phyloP scores from a whole-genome alignment of 306 rosid species.

The Pachyrhizus erosus region DNA sequence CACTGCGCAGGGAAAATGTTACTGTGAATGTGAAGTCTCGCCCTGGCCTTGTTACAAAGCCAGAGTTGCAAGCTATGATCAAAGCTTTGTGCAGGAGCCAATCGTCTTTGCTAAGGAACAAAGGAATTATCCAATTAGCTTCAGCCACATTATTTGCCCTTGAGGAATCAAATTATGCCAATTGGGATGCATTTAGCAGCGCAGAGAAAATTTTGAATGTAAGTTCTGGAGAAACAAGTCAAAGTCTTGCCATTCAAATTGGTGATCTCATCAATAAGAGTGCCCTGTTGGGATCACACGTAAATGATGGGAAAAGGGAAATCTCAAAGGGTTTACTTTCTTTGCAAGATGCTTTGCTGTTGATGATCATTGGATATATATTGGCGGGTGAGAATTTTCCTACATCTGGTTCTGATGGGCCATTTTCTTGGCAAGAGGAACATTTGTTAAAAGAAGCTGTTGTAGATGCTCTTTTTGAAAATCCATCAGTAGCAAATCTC shows the following conservation, averaged over 20 bases:
- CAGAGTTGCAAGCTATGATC: constrained; percentile 77
- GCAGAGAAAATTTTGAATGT: constrained; percentile 74
- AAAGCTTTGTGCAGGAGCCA: constrained; percentile 78
- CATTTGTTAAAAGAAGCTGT: constrained; percentile 83
- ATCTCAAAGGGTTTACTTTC: constrained; percentile 69
- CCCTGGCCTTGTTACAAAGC: constrained; percentile 65
- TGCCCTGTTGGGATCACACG: constrained; percentile 67
- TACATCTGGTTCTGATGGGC: constrained; percentile 86
- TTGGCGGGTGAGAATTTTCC: constrained; percentile 93
- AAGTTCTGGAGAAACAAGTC: constrained; percentile 90
- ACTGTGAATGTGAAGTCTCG: constrained; percentile 69
- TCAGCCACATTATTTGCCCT: constrained; percentile 74
- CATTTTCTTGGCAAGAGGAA: constrained; percentile 99
- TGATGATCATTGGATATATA: constrained; percentile 80
- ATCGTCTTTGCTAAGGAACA: constrained; percentile 73
- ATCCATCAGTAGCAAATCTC: constrained; percentile 69
- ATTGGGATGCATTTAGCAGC: constrained; percentile 86
- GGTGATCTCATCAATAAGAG: constrained; percentile 83
- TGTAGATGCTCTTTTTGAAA: constrained; percentile 84
- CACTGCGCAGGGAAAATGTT: constrained; percentile 67
- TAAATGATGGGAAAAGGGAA: constrained; percentile 57
- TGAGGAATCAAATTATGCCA: constrained; percentile 68
- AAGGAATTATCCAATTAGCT: constrained; percentile 91
- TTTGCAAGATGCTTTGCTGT: constrained; percentile 81
- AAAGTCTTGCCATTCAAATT: constrained; percentile 91